phyloP scores from a whole-genome alignment of 1,284 basidiomycete species.

The Lentinula novae-zelandiae region DNA sequence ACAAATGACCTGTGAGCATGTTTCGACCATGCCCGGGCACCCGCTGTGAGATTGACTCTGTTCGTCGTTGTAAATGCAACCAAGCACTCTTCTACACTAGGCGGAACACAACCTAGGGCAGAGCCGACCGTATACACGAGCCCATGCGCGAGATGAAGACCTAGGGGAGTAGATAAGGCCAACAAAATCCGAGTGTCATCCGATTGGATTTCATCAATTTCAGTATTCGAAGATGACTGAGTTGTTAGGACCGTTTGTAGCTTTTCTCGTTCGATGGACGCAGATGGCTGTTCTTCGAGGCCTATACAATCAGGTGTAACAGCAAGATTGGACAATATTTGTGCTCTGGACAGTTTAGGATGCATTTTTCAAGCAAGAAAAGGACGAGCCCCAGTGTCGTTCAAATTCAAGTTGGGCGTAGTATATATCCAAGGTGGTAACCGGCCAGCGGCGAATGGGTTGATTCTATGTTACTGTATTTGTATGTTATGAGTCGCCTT shows the following conservation, averaged over 20 bases:
- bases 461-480: no score
- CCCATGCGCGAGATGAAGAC: conserved; percentile 42
- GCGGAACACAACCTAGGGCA: conserved; percentile 48
- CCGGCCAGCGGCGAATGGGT: no score
- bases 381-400: no score
- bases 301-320: conserved; percentile 34
- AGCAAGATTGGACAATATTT: neutral
- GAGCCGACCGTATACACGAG: conserved; percentile 56
- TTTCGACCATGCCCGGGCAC: conserved; percentile 59
- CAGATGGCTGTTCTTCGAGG: conserved; percentile 38
- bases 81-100: conserved; percentile 39
- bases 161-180: conserved; percentile 27
- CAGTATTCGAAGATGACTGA: neutral
- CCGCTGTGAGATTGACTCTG: conserved; percentile 44
- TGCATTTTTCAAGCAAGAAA: no score
- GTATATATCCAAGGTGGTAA: no score
- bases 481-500: no score
- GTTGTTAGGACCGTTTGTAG: conserved; percentile 3
- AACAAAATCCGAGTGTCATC: conserved; percentile 14
- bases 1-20: conserved; percentile 48
- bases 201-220: neutral
- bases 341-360: neutral
- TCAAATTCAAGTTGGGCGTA: no score
- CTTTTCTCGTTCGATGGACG: conserved; percentile 30
- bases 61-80: conserved; percentile 44